Conservation (phyloP, 345 rosid species). For the Erysimum cheiranthoides region DNA sequence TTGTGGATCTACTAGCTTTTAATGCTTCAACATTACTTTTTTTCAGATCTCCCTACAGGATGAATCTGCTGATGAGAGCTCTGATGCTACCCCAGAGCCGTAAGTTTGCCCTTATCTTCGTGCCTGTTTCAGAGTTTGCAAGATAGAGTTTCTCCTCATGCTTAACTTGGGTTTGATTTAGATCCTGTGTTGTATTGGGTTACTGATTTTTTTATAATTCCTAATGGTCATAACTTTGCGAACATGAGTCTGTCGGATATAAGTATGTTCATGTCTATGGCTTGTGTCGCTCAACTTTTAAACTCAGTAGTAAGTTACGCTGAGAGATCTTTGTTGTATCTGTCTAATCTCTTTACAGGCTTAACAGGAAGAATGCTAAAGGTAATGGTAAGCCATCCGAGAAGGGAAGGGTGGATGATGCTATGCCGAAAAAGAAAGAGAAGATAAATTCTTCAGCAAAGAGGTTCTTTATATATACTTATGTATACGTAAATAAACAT, state of each 20-base stretch:
- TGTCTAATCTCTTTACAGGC: conserved; percentile 6
- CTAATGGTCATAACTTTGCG: neutral
- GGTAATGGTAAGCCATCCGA: neutral
- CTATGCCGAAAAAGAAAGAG: neutral
- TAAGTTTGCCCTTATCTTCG: conserved; percentile 28
- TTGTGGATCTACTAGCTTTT: neutral
- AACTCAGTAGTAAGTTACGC: neutral
- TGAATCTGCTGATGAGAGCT: conserved; percentile 10
- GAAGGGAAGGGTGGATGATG: neutral
- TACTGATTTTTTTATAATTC: no score
- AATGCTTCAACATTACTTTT: neutral
- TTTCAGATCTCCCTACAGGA: conserved; percentile 11
- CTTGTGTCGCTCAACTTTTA: neutral
- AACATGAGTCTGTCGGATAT: neutral
- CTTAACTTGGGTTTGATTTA: neutral
- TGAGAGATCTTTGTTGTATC: conserved; percentile 6
- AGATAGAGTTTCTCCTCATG: neutral
- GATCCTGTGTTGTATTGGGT: conserved; percentile 2
- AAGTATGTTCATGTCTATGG: neutral
- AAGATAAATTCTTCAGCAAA: neutral
- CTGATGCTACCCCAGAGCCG: conserved; percentile 22
- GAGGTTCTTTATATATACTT: conserved; percentile 6
- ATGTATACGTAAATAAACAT: neutral
- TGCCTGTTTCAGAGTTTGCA: neutral
- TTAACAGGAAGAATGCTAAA: neutral